Evolutionary conservation across 139 green algal species (phyloP).

Genomic region (Trebouxia sp.): DNA sequence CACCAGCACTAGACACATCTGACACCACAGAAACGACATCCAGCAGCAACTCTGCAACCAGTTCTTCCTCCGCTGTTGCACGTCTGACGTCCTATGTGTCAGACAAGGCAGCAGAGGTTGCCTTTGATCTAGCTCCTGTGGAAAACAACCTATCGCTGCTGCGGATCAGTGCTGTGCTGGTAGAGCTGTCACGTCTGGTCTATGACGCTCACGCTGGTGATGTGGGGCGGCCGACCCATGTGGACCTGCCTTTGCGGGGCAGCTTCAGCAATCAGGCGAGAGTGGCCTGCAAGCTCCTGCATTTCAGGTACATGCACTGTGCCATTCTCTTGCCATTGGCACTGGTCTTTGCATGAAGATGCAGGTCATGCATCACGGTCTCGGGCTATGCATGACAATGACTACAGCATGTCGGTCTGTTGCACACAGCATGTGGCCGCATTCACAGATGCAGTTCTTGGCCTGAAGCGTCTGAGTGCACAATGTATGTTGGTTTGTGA

Average conservation of each 20-base stretch:
- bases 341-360: neutral
- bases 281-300: constrained; percentile 28
- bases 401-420: no score
- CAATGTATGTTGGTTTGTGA: no score
- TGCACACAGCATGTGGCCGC: no score
- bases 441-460: no score
- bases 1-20: neutral
- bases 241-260: constrained; percentile 25
- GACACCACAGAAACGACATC: neutral
- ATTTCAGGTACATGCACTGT: constrained; percentile 26
- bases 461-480: no score
- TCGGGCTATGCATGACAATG: no score
- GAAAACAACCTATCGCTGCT: constrained; percentile 18
- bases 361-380: no score
- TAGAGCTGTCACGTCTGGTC: constrained; percentile 22
- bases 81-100: constrained; percentile 12
- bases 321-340: neutral
- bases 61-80: neutral
- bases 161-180: constrained; percentile 8
- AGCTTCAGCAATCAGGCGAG: neutral
- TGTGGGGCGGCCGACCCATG: neutral
- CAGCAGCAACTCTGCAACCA: neutral
- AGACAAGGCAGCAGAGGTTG: constrained; percentile 25
- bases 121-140: constrained; percentile 27
- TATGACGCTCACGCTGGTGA: constrained; percentile 4